These are phyloP conservation scores for Opeltia flavorubescens DNA, from an alignment of 495 filamentous ascomycete genomes.

Conservation along the genomic window DNA sequence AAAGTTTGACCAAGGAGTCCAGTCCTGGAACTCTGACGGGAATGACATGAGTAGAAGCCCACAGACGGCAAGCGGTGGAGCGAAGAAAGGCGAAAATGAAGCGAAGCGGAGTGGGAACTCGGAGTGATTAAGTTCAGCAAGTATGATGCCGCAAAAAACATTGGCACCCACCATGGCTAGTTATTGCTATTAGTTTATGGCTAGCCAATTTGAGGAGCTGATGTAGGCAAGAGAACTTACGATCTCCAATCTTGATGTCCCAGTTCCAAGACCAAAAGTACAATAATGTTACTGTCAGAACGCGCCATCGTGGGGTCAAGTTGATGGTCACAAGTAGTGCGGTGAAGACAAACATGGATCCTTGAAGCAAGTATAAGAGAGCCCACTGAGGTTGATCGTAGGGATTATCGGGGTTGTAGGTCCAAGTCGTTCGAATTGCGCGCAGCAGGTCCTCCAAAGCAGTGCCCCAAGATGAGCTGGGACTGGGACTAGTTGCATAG, in stretches of 20 bases:
- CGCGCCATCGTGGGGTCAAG: conserved; percentile 11
- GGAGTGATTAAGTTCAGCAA: conserved; percentile 32
- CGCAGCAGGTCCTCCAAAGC: conserved; percentile 17
- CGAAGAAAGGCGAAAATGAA: conserved; percentile 31
- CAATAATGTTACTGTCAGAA: conserved; percentile 7
- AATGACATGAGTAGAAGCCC: conserved; percentile 46
- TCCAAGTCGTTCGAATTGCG: conserved; percentile 16
- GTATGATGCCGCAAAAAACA: conserved; percentile 39
- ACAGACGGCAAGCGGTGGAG: conserved; percentile 26
- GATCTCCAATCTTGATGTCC: conserved; percentile 15
- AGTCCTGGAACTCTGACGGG: conserved; percentile 44
- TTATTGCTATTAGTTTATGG: conserved; percentile 3
- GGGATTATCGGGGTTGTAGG: conserved; percentile 14
- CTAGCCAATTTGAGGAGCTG: not conserved
- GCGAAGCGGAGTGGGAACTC: conserved; percentile 34
- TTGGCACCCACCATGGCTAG: conserved; percentile 40
- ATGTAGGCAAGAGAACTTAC: conserved; percentile 6
- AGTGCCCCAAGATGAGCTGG: conserved; percentile 14
- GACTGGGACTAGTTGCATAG: conserved; percentile 16
- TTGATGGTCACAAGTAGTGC: conserved; percentile 16
- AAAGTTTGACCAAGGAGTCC: conserved; percentile 40
- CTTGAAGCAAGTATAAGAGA: conserved; percentile 16
- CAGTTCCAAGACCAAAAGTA: conserved; percentile 20
- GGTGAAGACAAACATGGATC: conserved; percentile 18
- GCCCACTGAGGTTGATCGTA: conserved; percentile 25